These are phyloP conservation scores for Podosphaera aphanis DNA, from an alignment of 2,329 filamentous ascomycete genomes.

Conservation along the genomic window DNA sequence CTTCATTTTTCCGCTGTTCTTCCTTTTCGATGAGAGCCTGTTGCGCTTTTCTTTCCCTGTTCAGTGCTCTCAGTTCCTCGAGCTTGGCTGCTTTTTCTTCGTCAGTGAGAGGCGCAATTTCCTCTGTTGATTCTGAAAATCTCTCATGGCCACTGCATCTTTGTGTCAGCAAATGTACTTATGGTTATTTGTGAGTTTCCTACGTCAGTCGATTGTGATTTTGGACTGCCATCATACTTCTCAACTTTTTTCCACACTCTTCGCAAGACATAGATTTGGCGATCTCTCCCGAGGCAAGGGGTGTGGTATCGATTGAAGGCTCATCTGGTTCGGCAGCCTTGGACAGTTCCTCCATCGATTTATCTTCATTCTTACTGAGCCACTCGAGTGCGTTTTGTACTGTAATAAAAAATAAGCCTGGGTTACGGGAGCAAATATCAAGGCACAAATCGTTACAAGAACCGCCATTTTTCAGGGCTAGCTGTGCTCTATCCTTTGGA, in stretches of 20 bases:
- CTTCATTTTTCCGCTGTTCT: conserved; percentile 68
- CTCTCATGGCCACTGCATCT: conserved; percentile 52
- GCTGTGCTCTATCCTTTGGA: conserved; percentile 53
- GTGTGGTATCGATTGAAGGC: conserved; percentile 32
- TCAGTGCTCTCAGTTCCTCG: conserved; percentile 45
- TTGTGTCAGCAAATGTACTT: conserved; percentile 2
- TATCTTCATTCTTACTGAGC: conserved; percentile 82
- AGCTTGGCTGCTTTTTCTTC: conserved; percentile 73
- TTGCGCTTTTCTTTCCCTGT: conserved; percentile 47
- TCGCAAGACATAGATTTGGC: conserved; percentile 77
- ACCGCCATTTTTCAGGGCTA: conserved; percentile 67
- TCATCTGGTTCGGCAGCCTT: conserved; percentile 23
- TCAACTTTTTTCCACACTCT: conserved; percentile 81
- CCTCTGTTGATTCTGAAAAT: conserved; percentile 83
- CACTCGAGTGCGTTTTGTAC: conserved; percentile 82
- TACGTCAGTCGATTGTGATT: conserved; percentile 78
- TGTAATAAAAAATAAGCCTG: conserved; percentile 17
- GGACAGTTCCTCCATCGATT: conserved; percentile 56
- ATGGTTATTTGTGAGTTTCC: conserved; percentile 1
- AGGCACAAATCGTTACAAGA: conserved; percentile 33
- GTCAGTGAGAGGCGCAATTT: conserved; percentile 71
- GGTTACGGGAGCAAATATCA: background rate
- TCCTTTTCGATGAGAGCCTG: conserved; percentile 53
- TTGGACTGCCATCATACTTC: conserved; percentile 56
- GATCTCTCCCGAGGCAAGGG: conserved; percentile 44